A percentile compares a stretch with the other conserved stretches of the same genome.
Evolutionary conservation across 768 basidiomycete genomes (phyloP).

Genomic region (Leucocoprinus leucothites): DNA sequence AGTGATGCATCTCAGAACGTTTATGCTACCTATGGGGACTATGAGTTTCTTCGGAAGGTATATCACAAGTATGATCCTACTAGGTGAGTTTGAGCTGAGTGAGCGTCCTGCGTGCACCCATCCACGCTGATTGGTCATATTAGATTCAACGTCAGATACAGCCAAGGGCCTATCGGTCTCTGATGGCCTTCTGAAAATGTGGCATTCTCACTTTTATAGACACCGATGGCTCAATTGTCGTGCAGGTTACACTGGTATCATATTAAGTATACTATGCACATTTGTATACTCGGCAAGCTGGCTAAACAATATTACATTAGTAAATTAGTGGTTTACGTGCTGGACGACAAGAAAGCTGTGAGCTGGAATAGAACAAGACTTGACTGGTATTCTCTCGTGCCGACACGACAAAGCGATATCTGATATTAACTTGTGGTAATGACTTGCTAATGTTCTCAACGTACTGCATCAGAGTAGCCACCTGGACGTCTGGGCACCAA

Average conservation of each 20-base stretch:
- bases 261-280: neutral
- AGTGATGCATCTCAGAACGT: conserved; percentile 35
- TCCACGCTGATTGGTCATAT: neutral
- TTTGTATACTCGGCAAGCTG: neutral
- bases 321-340: too few relatives aligned
- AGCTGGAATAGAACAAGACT: too few relatives aligned
- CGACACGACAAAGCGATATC: too few relatives aligned
- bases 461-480: too few relatives aligned
- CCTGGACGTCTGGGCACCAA: too few relatives aligned
- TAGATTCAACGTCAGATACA: conserved; percentile 13
- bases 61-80: conserved; percentile 44
- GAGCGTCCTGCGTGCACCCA: conserved; percentile 22
- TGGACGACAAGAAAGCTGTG: too few relatives aligned
- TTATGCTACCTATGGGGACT: conserved; percentile 37
- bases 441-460: too few relatives aligned
- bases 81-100: conserved; percentile 28
- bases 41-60: conserved; percentile 30
- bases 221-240: neutral
- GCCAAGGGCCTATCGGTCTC: conserved; percentile 11
- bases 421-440: too few relatives aligned
- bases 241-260: too few relatives aligned
- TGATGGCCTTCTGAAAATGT: neutral
- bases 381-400: too few relatives aligned
- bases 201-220: neutral
- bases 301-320: too few relatives aligned